A percentile compares a stretch with the other conserved stretches of the same genome.
Evolutionary conservation across 2,329 filamentous ascomycete genomes (phyloP).

Genomic region (Talaromyces sp.): DNA sequence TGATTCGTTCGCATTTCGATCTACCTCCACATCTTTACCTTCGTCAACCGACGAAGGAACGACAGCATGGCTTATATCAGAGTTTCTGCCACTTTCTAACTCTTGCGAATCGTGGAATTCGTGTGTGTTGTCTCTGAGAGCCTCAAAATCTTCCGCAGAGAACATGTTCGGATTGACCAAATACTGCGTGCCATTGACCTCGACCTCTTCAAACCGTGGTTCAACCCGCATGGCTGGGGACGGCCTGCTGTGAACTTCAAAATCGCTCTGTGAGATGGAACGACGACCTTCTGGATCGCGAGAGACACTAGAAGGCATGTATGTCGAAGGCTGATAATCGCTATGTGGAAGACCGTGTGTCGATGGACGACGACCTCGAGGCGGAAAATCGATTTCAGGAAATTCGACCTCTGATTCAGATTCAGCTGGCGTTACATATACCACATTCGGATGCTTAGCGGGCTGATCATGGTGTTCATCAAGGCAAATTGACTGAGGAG

Average conservation of each 20-base stretch:
- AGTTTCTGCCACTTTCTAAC: conserved; percentile 15
- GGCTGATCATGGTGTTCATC: conserved; percentile 2
- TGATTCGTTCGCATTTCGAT: conserved; percentile 21
- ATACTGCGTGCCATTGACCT: conserved; percentile 15
- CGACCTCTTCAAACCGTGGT: conserved; percentile 16
- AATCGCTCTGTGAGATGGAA: conserved; percentile 19
- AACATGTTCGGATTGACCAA: conserved; percentile 17
- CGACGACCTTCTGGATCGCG: conserved; percentile 12
- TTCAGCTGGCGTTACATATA: conserved; percentile 16
- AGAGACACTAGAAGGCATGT: conserved; percentile 14
- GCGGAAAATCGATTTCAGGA: conserved; percentile 17
- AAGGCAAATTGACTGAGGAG: conserved; percentile 9
- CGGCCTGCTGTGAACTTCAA: conserved; percentile 12
- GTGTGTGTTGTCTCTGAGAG: conserved; percentile 10
- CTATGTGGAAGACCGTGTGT: conserved; percentile 13
- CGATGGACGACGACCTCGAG: conserved; percentile 16
- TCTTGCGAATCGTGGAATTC: conserved; percentile 12
- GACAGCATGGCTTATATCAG: conserved; percentile 17
- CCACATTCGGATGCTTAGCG: conserved; percentile 10
- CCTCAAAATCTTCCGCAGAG: conserved; percentile 14
- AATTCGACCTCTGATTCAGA: conserved; percentile 4
- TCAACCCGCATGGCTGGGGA: conserved; percentile 10
- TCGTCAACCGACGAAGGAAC: conserved; percentile 12
- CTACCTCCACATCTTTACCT: conserved; percentile 20
- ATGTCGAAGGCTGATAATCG: conserved; percentile 16